These are phyloP conservation scores for Lipomyces yamadae DNA, from an alignment of 805 yeast species.

Conservation along the genomic window DNA sequence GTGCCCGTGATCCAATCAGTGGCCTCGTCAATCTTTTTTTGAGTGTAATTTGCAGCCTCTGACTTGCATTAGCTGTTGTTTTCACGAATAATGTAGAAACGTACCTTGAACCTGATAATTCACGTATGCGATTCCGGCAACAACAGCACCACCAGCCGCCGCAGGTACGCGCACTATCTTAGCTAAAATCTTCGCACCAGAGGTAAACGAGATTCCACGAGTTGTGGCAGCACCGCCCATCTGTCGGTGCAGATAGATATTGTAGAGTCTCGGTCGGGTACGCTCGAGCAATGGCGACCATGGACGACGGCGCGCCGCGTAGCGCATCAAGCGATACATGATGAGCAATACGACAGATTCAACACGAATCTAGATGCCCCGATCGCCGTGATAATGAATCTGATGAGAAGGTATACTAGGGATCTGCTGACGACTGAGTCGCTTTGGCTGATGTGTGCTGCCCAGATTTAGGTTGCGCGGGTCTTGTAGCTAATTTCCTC, in stretches of 20 bases:
- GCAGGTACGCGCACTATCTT: slow-evolving; percentile 65
- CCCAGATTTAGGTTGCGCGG: too few species aligned
- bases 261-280: slow-evolving; percentile 6
- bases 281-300: background rate
- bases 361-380: background rate
- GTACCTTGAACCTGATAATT: slow-evolving; percentile 78
- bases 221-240: slow-evolving; percentile 1
- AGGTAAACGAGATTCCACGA: slow-evolving; percentile 28
- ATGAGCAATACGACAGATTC: background rate
- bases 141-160: slow-evolving; percentile 84
- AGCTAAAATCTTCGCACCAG: slow-evolving; percentile 33
- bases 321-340: slow-evolving; percentile 16
- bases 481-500: too few species aligned
- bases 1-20: slow-evolving; percentile 53
- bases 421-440: too few species aligned
- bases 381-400: background rate
- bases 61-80: slow-evolving; percentile 3
- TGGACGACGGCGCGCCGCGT: slow-evolving; percentile 7
- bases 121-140: slow-evolving; percentile 92
- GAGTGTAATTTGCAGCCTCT: slow-evolving; percentile 75
- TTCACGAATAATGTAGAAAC: background rate
- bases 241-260: background rate
- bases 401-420: background rate
- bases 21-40: slow-evolving; percentile 64
- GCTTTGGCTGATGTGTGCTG: too few species aligned